Evolutionary conservation across 2,329 filamentous ascomycete genomes (phyloP).

Genomic region (Emydomyces testavorans): DNA sequence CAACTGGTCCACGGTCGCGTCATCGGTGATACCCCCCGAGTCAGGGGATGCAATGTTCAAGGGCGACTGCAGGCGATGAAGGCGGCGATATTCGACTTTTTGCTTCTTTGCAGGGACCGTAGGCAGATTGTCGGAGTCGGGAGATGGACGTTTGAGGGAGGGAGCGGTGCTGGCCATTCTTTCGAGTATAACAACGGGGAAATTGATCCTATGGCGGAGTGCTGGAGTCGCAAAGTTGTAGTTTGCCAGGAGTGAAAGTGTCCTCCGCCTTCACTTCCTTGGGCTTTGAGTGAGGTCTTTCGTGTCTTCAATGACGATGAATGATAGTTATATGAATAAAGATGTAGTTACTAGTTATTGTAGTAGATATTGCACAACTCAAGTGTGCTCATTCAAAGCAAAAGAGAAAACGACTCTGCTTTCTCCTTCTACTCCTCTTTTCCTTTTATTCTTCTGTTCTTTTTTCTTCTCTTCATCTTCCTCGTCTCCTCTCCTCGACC

Average conservation of each 20-base stretch:
- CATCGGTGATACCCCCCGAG: constrained; percentile 37
- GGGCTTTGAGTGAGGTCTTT: background rate
- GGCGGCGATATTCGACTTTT: constrained; percentile 33
- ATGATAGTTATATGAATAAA: no score
- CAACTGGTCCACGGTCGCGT: constrained; percentile 43
- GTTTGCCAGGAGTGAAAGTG: background rate
- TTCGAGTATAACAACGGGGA: constrained; percentile 15
- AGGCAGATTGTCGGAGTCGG: constrained; percentile 16
- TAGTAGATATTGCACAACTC: no score
- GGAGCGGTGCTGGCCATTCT: constrained; percentile 11
- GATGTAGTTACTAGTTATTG: no score
- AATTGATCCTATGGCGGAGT: background rate
- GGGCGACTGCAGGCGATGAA: constrained; percentile 32
- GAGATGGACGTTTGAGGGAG: constrained; percentile 26
- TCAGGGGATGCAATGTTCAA: constrained; percentile 26
- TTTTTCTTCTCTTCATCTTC: background rate
- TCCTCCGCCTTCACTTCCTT: background rate
- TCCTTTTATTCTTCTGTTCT: background rate
- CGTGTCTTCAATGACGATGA: background rate
- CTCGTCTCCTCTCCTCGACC: background rate
- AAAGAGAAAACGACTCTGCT: background rate
- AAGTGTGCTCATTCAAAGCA: no score
- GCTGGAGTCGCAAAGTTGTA: no score
- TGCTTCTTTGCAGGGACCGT: constrained; percentile 23
- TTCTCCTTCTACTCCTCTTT: background rate